These are phyloP conservation scores for Rubus idaeus DNA, from an alignment of 306 rosid species.

Conservation along the genomic window DNA sequence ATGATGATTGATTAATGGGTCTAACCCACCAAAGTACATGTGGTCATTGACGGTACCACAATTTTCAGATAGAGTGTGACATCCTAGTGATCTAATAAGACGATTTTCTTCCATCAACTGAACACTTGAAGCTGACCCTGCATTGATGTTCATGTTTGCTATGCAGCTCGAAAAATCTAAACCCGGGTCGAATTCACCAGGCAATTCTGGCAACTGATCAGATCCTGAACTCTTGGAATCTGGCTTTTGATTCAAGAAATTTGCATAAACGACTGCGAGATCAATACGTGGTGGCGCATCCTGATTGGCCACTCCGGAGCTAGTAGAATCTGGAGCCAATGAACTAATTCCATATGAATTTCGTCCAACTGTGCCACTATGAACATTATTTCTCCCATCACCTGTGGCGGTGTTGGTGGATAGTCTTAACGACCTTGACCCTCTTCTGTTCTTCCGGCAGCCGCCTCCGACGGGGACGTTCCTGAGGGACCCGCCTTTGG, in stretches of 20 bases:
- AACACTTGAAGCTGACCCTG: constrained; percentile 16
- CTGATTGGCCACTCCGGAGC: constrained; percentile 27
- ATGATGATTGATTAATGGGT: constrained; percentile 30
- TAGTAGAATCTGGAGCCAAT: constrained; percentile 32
- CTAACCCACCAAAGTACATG: constrained; percentile 37
- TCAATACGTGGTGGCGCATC: constrained; percentile 66
- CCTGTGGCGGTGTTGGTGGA: constrained; percentile 2
- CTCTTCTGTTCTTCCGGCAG: constrained; percentile 40
- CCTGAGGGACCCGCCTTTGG: constrained; percentile 81
- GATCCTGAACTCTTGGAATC: constrained; percentile 16
- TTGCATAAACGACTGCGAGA: constrained; percentile 76
- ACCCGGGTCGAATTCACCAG: constrained; percentile 33
- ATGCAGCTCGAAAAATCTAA: constrained; percentile 34
- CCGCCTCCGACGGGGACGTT: constrained; percentile 74
- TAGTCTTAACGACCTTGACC: constrained; percentile 27
- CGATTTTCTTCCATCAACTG: constrained; percentile 35
- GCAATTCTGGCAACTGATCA: constrained; percentile 36
- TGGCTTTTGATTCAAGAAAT: constrained; percentile 65
- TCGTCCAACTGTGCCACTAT: constrained; percentile 2
- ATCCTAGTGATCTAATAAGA: constrained; percentile 40
- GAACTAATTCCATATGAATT: constrained; percentile 23
- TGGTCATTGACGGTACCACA: constrained; percentile 22
- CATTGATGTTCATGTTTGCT: constrained; percentile 22
- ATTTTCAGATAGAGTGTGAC: constrained; percentile 31
- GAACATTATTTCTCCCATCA: neutral